A percentile compares a stretch with the other conserved stretches of the same genome.
phyloP scores from a whole-genome alignment of 345 rosid genomes.

The Euphorbia pulcherrima region DNA sequence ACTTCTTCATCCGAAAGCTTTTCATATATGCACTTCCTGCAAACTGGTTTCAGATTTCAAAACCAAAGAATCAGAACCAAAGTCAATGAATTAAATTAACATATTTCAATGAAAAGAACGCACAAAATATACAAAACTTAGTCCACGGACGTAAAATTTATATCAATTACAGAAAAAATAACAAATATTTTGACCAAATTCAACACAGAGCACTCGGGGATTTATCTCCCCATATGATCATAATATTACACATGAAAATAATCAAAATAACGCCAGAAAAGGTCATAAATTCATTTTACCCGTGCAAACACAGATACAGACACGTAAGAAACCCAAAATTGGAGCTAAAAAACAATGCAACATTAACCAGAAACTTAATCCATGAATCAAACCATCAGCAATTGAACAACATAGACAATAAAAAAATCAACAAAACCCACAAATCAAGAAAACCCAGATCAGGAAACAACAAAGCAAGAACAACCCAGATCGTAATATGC shows the following conservation, averaged over 20 bases:
- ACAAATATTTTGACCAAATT: neutral
- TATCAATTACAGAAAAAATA: neutral
- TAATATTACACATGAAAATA: neutral
- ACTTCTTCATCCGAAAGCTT: constrained; percentile 63
- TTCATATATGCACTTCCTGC: constrained; percentile 69
- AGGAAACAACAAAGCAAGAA: constrained; percentile 8
- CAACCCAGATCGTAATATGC: constrained; percentile 17
- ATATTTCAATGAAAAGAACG: neutral
- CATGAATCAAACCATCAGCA: constrained; percentile 4
- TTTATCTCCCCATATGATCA: neutral
- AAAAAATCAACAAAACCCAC: neutral
- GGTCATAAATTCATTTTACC: constrained; percentile 7
- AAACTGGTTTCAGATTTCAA: constrained; percentile 40
- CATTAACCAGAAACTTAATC: neutral
- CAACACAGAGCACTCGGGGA: neutral
- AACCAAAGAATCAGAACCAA: constrained; percentile 17
- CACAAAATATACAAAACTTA: neutral
- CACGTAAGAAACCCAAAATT: constrained; percentile 1
- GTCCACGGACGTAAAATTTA: neutral
- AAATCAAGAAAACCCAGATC: constrained; percentile 21
- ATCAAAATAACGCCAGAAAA: neutral
- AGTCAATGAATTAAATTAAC: neutral
- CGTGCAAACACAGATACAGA: constrained; percentile 6
- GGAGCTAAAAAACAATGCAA: neutral
- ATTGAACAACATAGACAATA: neutral